Base-by-base conservation (phyloP, 805 yeast species). In the Wickerhamomyces hampshirensis region DNA sequence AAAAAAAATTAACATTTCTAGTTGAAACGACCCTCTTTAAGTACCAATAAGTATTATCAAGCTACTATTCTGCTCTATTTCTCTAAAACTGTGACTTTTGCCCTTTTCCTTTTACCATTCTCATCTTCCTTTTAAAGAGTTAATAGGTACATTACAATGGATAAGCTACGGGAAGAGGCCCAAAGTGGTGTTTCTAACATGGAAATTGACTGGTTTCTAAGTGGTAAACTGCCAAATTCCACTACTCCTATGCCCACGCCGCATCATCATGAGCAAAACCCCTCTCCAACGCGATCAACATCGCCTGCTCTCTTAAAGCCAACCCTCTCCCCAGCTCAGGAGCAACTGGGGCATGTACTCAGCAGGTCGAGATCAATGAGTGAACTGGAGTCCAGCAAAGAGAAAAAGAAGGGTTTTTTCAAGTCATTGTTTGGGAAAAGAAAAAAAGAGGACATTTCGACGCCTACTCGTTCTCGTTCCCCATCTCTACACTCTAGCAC, bases 191-290 rank as follows among this genome's bases (percentile, higher is more conserved):
- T 69, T 23, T 55, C 61, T 23, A 63, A 61, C 35, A 56, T 58
- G 17, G 77, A 73, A 39, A 67, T 73, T 16, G 74, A 71, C 47
- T 73, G 79, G 79, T 64, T 73, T 38, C 56, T 73, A 15, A 56
- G 77, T 40, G 62, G 59, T 1, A 42, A 43, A 26, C 42, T 44
- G 1, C 51, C 57, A 2, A 47, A 39, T 13, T 28, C 30, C 15
- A 31, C 40, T 8, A 19, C 38, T 26, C 39, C 42, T 12, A 18
- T 26, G 18, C 39, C 45, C 4, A 19, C 23, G 10, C 39, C 42
- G 8, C 31, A 31, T 23, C 37, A 33, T 19, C 43, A 38, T 18
- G 31, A 26, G 23, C 28, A 2, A 11, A 28, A 15, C 17, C 21
- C 5, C 14, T 30, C 12, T 3, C 21, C 11, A 10, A 13, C 17